Evolutionary conservation across 2,329 filamentous ascomycete genomes (phyloP).

Genomic region (Hortaea sp.): DNA sequence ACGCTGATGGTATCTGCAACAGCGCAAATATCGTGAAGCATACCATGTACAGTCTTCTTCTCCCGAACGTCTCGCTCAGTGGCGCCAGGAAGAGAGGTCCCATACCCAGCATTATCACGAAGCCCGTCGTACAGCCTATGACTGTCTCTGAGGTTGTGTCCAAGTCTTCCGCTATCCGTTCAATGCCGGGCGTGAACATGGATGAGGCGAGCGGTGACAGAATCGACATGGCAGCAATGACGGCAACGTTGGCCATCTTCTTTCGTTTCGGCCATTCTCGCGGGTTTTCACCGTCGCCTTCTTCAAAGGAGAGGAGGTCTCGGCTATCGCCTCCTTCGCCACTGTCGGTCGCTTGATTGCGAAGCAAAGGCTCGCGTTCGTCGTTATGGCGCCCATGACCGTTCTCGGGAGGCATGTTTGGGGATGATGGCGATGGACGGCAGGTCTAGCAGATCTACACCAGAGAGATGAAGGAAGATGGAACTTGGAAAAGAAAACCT

Average conservation of each 20-base stretch:
- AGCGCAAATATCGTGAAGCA: conserved; percentile 37
- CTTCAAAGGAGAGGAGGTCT: conserved; percentile 22
- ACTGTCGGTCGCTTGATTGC: conserved; percentile 19
- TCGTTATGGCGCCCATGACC: neutral
- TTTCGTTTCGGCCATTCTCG: conserved; percentile 34
- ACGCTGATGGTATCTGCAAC: conserved; percentile 38
- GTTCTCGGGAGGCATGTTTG: neutral
- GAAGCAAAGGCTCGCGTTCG: conserved; percentile 32
- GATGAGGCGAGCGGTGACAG: conserved; percentile 38
- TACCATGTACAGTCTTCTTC: conserved; percentile 33
- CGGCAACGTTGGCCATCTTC: conserved; percentile 40
- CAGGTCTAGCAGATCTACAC: too few relatives aligned
- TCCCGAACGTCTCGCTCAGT: conserved; percentile 38
- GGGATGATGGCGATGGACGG: too few relatives aligned
- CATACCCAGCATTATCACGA: conserved; percentile 40
- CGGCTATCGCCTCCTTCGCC: conserved; percentile 24
- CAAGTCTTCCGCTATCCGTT: conserved; percentile 39
- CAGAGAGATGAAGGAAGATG: too few relatives aligned
- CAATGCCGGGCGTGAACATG: conserved; percentile 44
- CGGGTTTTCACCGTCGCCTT: conserved; percentile 35
- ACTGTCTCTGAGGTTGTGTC: conserved; percentile 32
- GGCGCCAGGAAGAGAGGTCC: conserved; percentile 39
- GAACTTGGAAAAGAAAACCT: too few relatives aligned
- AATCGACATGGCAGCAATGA: conserved; percentile 43
- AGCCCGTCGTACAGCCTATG: conserved; percentile 41